Evolutionary conservation across 140 eudicot genomes (phyloP).

Genomic region (Stevia rebaudiana): DNA sequence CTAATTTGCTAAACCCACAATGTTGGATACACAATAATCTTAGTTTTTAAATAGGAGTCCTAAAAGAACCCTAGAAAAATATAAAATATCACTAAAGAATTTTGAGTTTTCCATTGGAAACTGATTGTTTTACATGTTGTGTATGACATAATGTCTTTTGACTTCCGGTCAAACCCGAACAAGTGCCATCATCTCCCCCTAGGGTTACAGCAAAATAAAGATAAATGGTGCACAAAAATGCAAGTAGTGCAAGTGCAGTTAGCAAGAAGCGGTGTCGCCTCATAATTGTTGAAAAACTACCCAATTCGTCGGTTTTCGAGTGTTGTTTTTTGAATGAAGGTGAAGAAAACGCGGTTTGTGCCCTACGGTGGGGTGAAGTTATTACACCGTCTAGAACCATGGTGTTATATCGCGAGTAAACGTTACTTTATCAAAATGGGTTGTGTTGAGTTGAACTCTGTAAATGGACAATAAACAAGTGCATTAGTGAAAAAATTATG

Average conservation of each 20-base stretch:
- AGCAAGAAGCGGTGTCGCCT: constrained; percentile 53
- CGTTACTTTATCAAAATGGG: background rate
- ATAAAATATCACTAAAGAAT: constrained; percentile 14
- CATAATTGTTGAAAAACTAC: constrained; percentile 40
- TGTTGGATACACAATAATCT: background rate
- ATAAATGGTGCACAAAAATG: constrained; percentile 52
- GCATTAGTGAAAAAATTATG: background rate
- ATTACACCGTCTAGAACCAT: constrained; percentile 40
- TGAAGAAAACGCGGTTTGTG: constrained; percentile 36
- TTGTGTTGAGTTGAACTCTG: constrained; percentile 5
- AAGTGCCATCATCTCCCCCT: constrained; percentile 25
- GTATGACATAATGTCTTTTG: constrained; percentile 39
- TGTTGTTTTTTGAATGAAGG: constrained; percentile 27
- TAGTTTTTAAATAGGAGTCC: constrained; percentile 5
- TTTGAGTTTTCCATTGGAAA: constrained; percentile 42
- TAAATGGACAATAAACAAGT: background rate
- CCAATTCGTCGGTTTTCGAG: constrained; percentile 36
- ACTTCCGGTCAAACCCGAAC: constrained; percentile 41
- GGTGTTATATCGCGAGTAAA: background rate
- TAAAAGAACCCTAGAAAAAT: constrained; percentile 16
- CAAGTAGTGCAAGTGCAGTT: constrained; percentile 46
- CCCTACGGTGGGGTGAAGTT: constrained; percentile 40
- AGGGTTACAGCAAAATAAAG: constrained; percentile 59
- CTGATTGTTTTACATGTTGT: constrained; percentile 37
- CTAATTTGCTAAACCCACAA: background rate